A percentile compares a stretch with the other conserved stretches of the same genome.
Evolutionary conservation across 176 grass and related monocot species (phyloP).

Genomic region (Aegilops longissima): DNA sequence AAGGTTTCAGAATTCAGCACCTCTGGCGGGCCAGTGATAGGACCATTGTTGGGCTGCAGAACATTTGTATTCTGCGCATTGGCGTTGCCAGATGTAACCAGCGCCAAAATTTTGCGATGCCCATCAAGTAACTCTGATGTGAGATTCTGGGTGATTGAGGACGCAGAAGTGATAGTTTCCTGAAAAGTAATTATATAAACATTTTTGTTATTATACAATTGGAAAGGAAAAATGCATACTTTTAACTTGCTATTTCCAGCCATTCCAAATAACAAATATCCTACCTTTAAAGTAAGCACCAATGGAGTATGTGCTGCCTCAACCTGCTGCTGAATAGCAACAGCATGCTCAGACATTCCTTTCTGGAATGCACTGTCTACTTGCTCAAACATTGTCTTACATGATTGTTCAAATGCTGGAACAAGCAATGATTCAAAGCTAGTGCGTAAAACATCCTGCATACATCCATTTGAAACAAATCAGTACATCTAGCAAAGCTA

Average conservation of each 20-base stretch:
- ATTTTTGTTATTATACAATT: not conserved
- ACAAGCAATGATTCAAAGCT: constrained; percentile 75
- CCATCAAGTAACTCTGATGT: constrained; percentile 88
- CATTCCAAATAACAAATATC: constrained; percentile 18
- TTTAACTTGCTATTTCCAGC: not conserved
- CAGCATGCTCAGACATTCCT: constrained; percentile 88
- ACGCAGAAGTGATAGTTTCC: constrained; percentile 88
- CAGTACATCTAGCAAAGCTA: constrained; percentile 11
- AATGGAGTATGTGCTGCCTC: constrained; percentile 84
- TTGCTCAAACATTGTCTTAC: constrained; percentile 98
- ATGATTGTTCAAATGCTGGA: constrained; percentile 91
- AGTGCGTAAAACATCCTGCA: constrained; percentile 81
- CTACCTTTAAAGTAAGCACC: constrained; percentile 83
- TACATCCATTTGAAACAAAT: constrained; percentile 27
- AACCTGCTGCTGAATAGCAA: constrained; percentile 84
- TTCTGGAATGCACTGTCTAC: constrained; percentile 92
- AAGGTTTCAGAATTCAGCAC: constrained; percentile 35
- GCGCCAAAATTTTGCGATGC: constrained; percentile 71
- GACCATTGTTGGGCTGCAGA: constrained; percentile 69
- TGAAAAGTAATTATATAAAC: constrained; percentile 36
- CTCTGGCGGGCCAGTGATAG: constrained; percentile 62
- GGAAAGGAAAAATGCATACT: not conserved
- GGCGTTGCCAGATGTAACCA: constrained; percentile 67
- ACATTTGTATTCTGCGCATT: constrained; percentile 49
- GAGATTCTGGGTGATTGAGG: constrained; percentile 75